Base-by-base conservation (phyloP, 768 basidiomycete genomes). In the Punctularia strigosozonata region DNA sequence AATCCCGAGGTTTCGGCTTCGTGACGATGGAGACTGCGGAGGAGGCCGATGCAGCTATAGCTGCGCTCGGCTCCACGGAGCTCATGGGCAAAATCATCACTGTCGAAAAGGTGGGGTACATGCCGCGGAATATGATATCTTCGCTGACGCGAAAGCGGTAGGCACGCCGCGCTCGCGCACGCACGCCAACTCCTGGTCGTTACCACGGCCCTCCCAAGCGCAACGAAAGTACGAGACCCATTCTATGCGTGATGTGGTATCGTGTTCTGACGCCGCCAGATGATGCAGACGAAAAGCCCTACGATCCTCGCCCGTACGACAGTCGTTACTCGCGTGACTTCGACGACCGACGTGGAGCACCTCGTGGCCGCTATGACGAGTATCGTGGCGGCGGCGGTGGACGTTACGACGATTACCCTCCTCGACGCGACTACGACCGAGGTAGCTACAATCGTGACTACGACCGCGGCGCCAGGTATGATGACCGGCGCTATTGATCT, bases 141-240 rank as follows among this genome's bases (percentile, higher is more conserved):
- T 41, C 43, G 17, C 30, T 40, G 19, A 17, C n/a, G n/a, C n/a
- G n/a, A n/a, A n/a, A n/a, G n/a, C n/a, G n/a, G n/a, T 40, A 88
- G 87, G 89, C 89, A 46, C 83, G 88, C 37, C 81, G 88, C 47
- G 89, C 83, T 40, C 80, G 89, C 44, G 89, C 88, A 14, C 71
- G 89, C 46, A 86, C 89, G 10, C 85, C 94, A 3, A 99, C 94
- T 5, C 94, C 94, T 3, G 94, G 94, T 20, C 66, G 83, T 38
- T 99, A 99, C 71, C 88, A 86, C 45, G 92, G 90, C 0, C 88
- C 90, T 34, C 87, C 90, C 31, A 90, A 92, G 63, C 72, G 85
- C 26, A 62, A 65, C 43, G 79, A 81, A 44, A 57, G 80, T 80
- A 49, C 42, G 71, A 58, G 12, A 35, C 31, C 33, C 18, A 21